Evolutionary conservation across 768 basidiomycete species (phyloP).

Genomic region (Rickenella mellea): DNA sequence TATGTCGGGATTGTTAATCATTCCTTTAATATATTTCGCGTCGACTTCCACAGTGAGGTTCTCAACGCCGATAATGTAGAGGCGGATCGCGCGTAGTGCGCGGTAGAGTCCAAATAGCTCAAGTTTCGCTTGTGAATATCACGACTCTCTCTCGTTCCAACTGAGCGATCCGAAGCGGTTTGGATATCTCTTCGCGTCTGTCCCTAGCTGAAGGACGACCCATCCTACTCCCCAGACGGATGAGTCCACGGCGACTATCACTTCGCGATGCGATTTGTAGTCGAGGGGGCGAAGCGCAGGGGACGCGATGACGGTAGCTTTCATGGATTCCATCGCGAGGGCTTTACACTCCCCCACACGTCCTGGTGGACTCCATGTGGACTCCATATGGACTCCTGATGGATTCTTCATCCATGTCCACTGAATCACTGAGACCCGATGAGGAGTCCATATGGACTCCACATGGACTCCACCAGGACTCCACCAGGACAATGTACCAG

Average conservation of each 20-base stretch:
- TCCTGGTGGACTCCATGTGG: too few relatives aligned
- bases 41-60: constrained; percentile 10
- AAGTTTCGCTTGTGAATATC: constrained; percentile 20
- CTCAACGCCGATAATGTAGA: constrained; percentile 19
- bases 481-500: too few relatives aligned
- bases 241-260: constrained; percentile 3
- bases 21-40: constrained; percentile 19
- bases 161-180: too few relatives aligned
- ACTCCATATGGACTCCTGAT: too few relatives aligned
- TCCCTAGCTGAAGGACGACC: constrained; percentile 1
- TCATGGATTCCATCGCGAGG: neutral
- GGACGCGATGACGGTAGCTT: neutral
- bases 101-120: constrained; percentile 18
- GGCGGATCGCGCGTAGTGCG: constrained; percentile 9
- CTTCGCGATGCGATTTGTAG: neutral
- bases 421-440: too few relatives aligned
- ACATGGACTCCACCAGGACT: too few relatives aligned
- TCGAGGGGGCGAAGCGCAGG: constrained; percentile 1
- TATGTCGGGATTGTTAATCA: constrained; percentile 16
- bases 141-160: too few relatives aligned
- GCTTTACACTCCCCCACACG: too few relatives aligned
- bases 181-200: neutral
- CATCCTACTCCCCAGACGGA: neutral
- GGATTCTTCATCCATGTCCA: too few relatives aligned
- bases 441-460: too few relatives aligned